Conservation (phyloP, 495 filamentous ascomycete genomes). For the Trichoderma erinaceum region DNA sequence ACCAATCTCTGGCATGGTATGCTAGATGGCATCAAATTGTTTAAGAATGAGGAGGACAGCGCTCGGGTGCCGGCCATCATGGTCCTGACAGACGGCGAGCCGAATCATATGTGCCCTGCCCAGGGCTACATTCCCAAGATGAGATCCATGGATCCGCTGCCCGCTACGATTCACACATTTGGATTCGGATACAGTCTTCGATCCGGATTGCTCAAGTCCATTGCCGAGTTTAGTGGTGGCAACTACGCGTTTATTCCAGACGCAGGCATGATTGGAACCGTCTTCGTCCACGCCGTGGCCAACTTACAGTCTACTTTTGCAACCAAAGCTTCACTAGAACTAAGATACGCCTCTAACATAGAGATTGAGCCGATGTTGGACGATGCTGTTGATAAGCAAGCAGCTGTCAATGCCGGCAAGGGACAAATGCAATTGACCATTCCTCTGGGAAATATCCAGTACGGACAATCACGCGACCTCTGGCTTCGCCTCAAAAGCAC, state of each 20-base stretch:
- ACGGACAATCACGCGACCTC: slow-evolving; percentile 43
- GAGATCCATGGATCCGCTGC: slow-evolving; percentile 26
- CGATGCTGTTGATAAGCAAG: slow-evolving; percentile 26
- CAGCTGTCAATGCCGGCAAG: slow-evolving; percentile 17
- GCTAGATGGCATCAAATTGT: slow-evolving; percentile 29
- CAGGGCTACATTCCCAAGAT: slow-evolving; percentile 38
- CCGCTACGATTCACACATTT: slow-evolving; percentile 41
- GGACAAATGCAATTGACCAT: slow-evolving; percentile 25
- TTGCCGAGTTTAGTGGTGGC: slow-evolving; percentile 37
- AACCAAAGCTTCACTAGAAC: slow-evolving; percentile 28
- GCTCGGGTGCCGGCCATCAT: slow-evolving; percentile 35
- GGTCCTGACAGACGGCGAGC: slow-evolving; percentile 43
- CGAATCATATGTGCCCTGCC: slow-evolving; percentile 34
- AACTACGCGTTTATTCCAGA: slow-evolving; percentile 45
- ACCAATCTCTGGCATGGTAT: slow-evolving; percentile 44
- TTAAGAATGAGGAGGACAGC: slow-evolving; percentile 19
- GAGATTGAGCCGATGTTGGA: slow-evolving; percentile 31
- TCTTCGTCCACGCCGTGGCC: slow-evolving; percentile 42
- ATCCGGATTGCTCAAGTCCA: slow-evolving; percentile 40
- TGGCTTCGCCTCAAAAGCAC: slow-evolving; percentile 25
- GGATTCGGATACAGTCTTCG: slow-evolving; percentile 38
- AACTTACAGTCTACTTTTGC: slow-evolving; percentile 43
- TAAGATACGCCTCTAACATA: slow-evolving; percentile 29
- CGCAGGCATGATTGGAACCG: slow-evolving; percentile 43
- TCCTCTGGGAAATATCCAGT: slow-evolving; percentile 37